These are phyloP conservation scores for Phytopythium kandeliae DNA, from an alignment of 352 stramenopile genomes.

Conservation along the genomic window DNA sequence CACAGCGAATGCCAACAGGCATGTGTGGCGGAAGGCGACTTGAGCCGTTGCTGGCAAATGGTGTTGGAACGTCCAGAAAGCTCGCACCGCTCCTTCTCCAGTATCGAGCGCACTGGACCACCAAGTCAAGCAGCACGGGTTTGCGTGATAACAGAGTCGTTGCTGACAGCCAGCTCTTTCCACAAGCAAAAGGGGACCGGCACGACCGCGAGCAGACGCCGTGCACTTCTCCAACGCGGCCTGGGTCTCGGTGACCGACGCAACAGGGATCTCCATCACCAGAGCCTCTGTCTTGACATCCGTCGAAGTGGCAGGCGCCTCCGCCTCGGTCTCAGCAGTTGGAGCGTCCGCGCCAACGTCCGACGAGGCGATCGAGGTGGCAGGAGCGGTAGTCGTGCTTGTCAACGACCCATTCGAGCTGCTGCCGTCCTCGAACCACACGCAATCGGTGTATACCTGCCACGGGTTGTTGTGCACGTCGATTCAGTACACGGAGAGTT, in stretches of 20 bases:
- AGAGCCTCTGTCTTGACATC: not conserved
- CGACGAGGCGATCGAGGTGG: constrained; percentile 5
- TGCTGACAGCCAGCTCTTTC: no score
- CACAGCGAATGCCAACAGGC: no score
- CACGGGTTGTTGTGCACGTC: constrained; percentile 10
- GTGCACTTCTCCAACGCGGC: constrained; percentile 9
- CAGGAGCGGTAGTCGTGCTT: constrained; percentile 4
- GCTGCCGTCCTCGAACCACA: constrained; percentile 7
- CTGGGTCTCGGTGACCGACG: no score
- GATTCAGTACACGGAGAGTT: constrained; percentile 53
- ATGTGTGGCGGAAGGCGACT: no score
- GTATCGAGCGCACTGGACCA: no score
- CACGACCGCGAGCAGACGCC: constrained; percentile 3
- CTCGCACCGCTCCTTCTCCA: no score
- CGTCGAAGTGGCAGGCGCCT: constrained; percentile 3
- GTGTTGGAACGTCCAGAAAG: no score
- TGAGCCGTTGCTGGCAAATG: no score
- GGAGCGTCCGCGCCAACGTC: constrained; percentile 1
- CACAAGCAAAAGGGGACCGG: no score
- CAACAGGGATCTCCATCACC: not conserved
- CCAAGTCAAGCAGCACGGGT: no score
- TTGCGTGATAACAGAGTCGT: no score
- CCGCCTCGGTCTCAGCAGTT: not conserved
- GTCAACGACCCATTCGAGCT: constrained; percentile 1
- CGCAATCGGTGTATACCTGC: constrained; percentile 10